Percentiles rank a stretch among this genome's conserved stretches.
These are phyloP conservation scores for Pseudomonodictys pantanalensis DNA, from an alignment of 495 filamentous ascomycete genomes.

Conservation along the genomic window DNA sequence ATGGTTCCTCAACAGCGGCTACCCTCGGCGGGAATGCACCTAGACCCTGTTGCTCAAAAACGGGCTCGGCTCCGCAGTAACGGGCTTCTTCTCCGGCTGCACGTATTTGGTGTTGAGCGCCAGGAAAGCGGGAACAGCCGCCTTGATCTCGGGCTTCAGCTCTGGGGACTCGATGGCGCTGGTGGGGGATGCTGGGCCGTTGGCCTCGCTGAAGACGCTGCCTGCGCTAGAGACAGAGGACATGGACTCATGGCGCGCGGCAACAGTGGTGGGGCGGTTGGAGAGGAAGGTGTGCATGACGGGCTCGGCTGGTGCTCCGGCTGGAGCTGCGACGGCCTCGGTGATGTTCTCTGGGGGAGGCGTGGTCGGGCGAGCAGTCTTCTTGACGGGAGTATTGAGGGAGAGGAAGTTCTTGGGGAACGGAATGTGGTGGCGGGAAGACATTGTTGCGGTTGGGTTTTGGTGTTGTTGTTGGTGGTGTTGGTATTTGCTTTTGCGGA, in stretches of 20 bases:
- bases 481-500: background rate
- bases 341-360: no score
- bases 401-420: constrained; percentile 28
- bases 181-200: background rate
- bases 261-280: constrained; percentile 14
- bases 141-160: constrained; percentile 9
- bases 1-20: no score
- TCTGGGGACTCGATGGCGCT: no score
- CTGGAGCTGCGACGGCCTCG: background rate
- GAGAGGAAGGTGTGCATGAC: constrained; percentile 22
- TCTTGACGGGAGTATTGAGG: constrained; percentile 15
- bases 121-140: constrained; percentile 9
- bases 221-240: constrained; percentile 13
- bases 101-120: constrained; percentile 20
- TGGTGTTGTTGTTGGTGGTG: background rate
- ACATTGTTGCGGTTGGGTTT: constrained; percentile 8
- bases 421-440: constrained; percentile 27
- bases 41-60: constrained; percentile 29
- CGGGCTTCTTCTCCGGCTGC: background rate
- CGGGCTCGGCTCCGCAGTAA: background rate
- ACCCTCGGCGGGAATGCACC: no score
- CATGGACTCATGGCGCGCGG: background rate
- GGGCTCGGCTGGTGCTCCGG: background rate
- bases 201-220: constrained; percentile 2
- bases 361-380: background rate